phyloP scores from a whole-genome alignment of 805 yeast genomes.

The Saccharomyces mikatae region DNA sequence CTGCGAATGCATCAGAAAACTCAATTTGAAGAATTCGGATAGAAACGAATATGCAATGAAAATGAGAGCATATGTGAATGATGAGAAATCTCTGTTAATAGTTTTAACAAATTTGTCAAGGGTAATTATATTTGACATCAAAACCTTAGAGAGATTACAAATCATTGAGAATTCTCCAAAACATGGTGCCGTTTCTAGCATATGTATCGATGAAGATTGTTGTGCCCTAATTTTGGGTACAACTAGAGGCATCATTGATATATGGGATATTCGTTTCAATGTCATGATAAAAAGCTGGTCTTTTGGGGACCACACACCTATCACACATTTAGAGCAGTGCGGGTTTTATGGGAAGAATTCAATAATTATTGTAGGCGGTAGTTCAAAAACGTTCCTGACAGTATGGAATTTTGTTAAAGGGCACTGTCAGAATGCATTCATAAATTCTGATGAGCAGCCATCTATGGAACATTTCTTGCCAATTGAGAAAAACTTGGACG shows the following conservation, averaged over 20 bases:
- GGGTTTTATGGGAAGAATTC: conserved; percentile 24
- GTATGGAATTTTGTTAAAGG: conserved; percentile 69
- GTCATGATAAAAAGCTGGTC: conserved; percentile 55
- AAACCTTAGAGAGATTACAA: conserved; percentile 40
- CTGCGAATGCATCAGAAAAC: conserved; percentile 19
- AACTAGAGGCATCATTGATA: conserved; percentile 56
- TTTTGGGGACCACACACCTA: conserved; percentile 43
- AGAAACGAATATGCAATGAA: conserved; percentile 39
- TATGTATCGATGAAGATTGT: conserved; percentile 45
- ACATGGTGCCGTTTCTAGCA: conserved; percentile 59
- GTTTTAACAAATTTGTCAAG: conserved; percentile 46
- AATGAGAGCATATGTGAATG: conserved; percentile 35
- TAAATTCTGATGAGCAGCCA: conserved; percentile 18
- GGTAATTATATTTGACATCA: conserved; percentile 48
- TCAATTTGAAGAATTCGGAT: conserved; percentile 9
- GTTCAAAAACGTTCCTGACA: conserved; percentile 48
- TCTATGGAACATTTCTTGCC: conserved; percentile 17
- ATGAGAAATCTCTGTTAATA: conserved; percentile 38
- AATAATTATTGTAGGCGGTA: conserved; percentile 61
- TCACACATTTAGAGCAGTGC: conserved; percentile 41
- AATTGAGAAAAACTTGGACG: conserved; percentile 6
- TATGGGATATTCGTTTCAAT: conserved; percentile 77
- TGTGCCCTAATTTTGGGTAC: conserved; percentile 75
- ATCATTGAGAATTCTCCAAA: conserved; percentile 45
- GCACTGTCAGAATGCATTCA: conserved; percentile 44